Conservation (phyloP, 1,139 yeast genomes). For the Arxiozyma telluris region DNA sequence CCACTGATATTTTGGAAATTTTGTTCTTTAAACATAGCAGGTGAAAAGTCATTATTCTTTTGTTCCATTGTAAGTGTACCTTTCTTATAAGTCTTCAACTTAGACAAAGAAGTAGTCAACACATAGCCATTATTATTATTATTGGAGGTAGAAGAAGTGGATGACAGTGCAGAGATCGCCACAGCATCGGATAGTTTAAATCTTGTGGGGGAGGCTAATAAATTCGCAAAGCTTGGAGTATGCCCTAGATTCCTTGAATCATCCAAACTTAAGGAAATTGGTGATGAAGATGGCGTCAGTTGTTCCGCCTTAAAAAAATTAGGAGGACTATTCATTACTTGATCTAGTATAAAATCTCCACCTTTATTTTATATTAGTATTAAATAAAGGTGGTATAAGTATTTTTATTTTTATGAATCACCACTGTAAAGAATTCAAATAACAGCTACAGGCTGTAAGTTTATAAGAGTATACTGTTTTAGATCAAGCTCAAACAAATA, state of each 20-base stretch:
- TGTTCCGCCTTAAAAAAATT: constrained; percentile 2
- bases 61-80: background rate
- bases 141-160: constrained; percentile 30
- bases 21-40: background rate
- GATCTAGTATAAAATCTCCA: background rate
- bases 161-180: background rate
- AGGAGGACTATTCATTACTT: constrained; percentile 3
- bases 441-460: background rate
- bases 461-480: no score
- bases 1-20: background rate
- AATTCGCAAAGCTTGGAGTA: constrained; percentile 9
- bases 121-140: constrained; percentile 29
- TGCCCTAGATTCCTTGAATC: constrained; percentile 12
- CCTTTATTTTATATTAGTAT: background rate
- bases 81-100: constrained; percentile 9
- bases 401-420: no score
- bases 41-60: background rate
- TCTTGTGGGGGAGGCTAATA: constrained; percentile 23
- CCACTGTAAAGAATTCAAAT: no score
- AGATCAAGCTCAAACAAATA: background rate
- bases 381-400: no score
- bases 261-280: constrained; percentile 17
- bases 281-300: constrained; percentile 4
- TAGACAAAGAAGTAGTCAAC: constrained; percentile 28
- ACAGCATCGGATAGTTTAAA: constrained; percentile 42